phyloP scores from a whole-genome alignment of 2,329 filamentous ascomycete species.

The Metarhizium rileyi region DNA sequence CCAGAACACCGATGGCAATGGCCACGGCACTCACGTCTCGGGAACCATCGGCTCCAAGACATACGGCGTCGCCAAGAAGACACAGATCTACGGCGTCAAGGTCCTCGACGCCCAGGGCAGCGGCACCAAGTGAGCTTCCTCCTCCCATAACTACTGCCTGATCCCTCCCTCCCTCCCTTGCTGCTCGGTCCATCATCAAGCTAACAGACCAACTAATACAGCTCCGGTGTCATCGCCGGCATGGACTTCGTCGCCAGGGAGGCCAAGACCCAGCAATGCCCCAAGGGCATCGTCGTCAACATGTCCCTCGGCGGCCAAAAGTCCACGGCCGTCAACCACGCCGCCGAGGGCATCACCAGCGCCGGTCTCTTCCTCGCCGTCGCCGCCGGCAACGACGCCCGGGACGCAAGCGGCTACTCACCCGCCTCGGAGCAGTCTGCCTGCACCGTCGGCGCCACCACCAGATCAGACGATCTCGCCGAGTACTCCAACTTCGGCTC shows the following conservation, averaged over 20 bases:
- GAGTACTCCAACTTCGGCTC: constrained; percentile 41
- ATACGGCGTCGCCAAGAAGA: constrained; percentile 37
- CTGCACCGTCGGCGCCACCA: constrained; percentile 41
- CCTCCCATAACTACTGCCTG: neutral
- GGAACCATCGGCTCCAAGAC: constrained; percentile 32
- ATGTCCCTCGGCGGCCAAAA: constrained; percentile 44
- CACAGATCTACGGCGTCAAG: constrained; percentile 34
- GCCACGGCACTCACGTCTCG: constrained; percentile 38
- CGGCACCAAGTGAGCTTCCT: constrained; percentile 24
- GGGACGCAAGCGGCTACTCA: constrained; percentile 33
- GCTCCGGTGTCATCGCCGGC: constrained; percentile 32
- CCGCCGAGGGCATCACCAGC: constrained; percentile 31
- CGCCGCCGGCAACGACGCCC: constrained; percentile 42
- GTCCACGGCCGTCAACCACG: constrained; percentile 36
- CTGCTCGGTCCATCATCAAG: neutral
- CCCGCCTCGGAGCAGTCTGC: constrained; percentile 33
- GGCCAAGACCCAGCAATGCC: constrained; percentile 24
- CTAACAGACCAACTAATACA: constrained; percentile 11
- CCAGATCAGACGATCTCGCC: constrained; percentile 25
- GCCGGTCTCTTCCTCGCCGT: constrained; percentile 41
- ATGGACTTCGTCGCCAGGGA: constrained; percentile 32
- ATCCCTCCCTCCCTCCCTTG: too few relatives aligned
- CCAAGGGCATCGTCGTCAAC: constrained; percentile 37
- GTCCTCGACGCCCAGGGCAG: constrained; percentile 29
- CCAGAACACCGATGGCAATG: constrained; percentile 29